phyloP scores from a whole-genome alignment of 139 green algal genomes.

The Chlorella sorokiniana region DNA sequence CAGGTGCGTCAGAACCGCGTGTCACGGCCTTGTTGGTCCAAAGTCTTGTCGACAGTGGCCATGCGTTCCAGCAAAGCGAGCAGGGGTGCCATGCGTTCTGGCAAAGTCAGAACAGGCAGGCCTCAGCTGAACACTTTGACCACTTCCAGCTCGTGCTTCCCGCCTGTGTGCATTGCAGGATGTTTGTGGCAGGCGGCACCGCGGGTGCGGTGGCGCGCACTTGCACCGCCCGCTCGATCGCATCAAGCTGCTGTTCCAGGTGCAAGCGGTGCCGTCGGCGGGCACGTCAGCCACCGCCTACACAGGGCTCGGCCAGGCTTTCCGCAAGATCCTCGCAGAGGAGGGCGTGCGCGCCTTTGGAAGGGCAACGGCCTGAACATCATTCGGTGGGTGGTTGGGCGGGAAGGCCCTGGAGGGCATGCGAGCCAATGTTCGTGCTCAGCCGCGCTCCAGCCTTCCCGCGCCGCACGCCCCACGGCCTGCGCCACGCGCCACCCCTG shows the following conservation, averaged over 20 bases:
- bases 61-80: too few species aligned
- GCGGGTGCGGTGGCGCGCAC: constrained; percentile 78
- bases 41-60: too few species aligned
- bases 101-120: too few species aligned
- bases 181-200: constrained; percentile 67
- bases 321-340: constrained; percentile 84
- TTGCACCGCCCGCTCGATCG: constrained; percentile 78
- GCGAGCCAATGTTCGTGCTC: background rate
- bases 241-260: constrained; percentile 96
- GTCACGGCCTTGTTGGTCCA: too few species aligned
- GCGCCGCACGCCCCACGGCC: background rate
- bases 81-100: background rate
- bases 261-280: constrained; percentile 49
- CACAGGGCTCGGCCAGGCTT: constrained; percentile 85
- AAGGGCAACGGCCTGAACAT: constrained; percentile 94
- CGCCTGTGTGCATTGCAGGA: constrained; percentile 16
- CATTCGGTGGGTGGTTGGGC: constrained; percentile 54
- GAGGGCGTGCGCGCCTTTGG: constrained; percentile 90
- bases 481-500: background rate
- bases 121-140: background rate
- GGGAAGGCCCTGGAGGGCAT: background rate
- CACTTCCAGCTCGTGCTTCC: background rate
- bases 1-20: constrained; percentile 8
- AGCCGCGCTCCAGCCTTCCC: background rate
- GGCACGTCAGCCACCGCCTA: constrained; percentile 65